Evolutionary conservation across 1,284 basidiomycete genomes (phyloP).

Genomic region (Mycosarcoma mackinlayi): DNA sequence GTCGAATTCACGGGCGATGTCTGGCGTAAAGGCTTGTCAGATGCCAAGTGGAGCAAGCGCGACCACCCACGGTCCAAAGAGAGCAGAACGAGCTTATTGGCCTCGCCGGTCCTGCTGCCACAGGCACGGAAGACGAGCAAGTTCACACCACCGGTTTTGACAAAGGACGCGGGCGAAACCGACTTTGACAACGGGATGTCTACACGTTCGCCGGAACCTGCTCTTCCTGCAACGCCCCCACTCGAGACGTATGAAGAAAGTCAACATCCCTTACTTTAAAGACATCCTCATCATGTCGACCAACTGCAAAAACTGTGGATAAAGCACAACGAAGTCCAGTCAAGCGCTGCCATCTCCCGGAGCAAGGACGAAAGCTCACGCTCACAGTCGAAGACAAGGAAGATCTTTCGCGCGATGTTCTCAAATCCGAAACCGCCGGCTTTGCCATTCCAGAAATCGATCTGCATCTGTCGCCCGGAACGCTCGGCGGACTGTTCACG

Average conservation of each 20-base stretch:
- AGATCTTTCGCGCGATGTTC: slow-evolving; percentile 90
- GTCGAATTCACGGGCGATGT: slow-evolving; percentile 64
- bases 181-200: slow-evolving; percentile 77
- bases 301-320: slow-evolving; percentile 93
- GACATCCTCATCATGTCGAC: slow-evolving; percentile 99
- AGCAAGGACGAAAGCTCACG: slow-evolving; percentile 84
- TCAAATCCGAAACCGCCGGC: slow-evolving; percentile 79
- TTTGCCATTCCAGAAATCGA: slow-evolving; percentile 94
- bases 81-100: slow-evolving; percentile 88
- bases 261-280: slow-evolving; percentile 98
- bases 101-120: slow-evolving; percentile 70
- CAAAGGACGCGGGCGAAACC: slow-evolving; percentile 66
- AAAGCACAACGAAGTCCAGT: slow-evolving; percentile 98
- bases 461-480: slow-evolving; percentile 88
- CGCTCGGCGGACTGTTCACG: slow-evolving; percentile 97
- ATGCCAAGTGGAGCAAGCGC: slow-evolving; percentile 92
- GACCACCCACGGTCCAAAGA: slow-evolving; percentile 83
- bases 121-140: slow-evolving; percentile 67
- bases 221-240: slow-evolving; percentile 84
- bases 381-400: slow-evolving; percentile 92
- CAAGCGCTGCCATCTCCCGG: slow-evolving; percentile 87
- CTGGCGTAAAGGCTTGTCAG: slow-evolving; percentile 72
- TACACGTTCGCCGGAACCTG: slow-evolving; percentile 89
- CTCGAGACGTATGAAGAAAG: slow-evolving; percentile 90
- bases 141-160: slow-evolving; percentile 57